phyloP scores from a whole-genome alignment of 2,329 filamentous ascomycete genomes.

The Sarocladium oryzae region DNA sequence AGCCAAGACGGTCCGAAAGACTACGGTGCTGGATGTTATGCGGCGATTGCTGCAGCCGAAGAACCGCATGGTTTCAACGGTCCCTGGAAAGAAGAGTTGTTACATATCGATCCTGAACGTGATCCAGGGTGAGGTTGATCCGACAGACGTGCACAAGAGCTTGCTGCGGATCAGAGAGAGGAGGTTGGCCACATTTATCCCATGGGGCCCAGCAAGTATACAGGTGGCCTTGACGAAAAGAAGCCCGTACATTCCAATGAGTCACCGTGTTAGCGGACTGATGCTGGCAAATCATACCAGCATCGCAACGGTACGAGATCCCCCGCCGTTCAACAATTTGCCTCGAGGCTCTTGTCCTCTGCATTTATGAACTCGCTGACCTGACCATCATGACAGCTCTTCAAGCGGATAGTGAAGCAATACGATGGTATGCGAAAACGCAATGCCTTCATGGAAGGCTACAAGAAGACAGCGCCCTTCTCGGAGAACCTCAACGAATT shows the following conservation, averaged over 20 bases:
- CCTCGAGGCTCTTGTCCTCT: too few species aligned
- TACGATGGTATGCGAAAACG: constrained; percentile 94
- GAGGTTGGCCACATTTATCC: constrained; percentile 90
- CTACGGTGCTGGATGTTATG: constrained; percentile 97
- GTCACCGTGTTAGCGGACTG: constrained; percentile 87
- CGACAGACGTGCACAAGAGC: constrained; percentile 97
- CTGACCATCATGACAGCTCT: constrained; percentile 48
- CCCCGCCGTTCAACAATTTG: not conserved
- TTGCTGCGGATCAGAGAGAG: constrained; percentile 92
- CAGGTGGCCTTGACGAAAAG: constrained; percentile 96
- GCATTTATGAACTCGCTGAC: too few species aligned
- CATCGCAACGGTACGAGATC: constrained; percentile 67
- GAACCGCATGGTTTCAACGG: constrained; percentile 97
- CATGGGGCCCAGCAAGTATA: constrained; percentile 96
- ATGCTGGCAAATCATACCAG: constrained; percentile 99
- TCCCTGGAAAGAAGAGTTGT: constrained; percentile 93
- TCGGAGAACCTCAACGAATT: constrained; percentile 89
- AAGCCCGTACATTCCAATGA: constrained; percentile 91
- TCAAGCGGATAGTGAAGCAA: constrained; percentile 86
- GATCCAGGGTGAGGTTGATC: constrained; percentile 96
- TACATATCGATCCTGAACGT: constrained; percentile 99
- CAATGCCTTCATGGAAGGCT: constrained; percentile 92
- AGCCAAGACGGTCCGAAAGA: constrained; percentile 96
- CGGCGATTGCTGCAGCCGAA: constrained; percentile 90
- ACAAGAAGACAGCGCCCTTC: constrained; percentile 94